Conservation (phyloP, 441 rosid species). For the Mallotus repandus region DNA sequence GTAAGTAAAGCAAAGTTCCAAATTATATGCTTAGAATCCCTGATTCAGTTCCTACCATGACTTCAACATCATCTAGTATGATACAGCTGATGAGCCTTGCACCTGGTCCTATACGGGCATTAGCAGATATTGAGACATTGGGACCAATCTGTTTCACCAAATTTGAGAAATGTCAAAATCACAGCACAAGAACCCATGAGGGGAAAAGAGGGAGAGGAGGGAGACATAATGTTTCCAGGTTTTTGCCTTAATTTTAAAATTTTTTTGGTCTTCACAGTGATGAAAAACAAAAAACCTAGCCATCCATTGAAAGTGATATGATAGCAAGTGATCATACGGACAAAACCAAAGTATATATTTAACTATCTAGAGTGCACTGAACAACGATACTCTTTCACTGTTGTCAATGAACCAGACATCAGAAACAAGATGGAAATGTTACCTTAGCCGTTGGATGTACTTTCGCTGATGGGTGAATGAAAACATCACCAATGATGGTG, state of each 20-base stretch:
- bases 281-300: background rate
- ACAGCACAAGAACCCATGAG: background rate
- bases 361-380: background rate
- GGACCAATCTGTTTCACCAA: constrained; percentile 74
- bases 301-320: background rate
- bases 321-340: background rate
- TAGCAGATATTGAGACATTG: constrained; percentile 85
- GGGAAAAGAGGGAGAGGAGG: background rate
- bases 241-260: background rate
- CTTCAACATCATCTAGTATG: constrained; percentile 81
- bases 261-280: background rate
- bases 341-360: background rate
- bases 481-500: constrained; percentile 75
- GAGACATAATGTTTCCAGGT: background rate
- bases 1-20: background rate
- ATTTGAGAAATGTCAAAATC: constrained; percentile 21
- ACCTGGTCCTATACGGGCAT: constrained; percentile 94
- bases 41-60: constrained; percentile 56
- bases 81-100: constrained; percentile 88
- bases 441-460: constrained; percentile 96
- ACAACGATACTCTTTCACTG: background rate
- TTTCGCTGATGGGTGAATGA: constrained; percentile 95
- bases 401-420: background rate
- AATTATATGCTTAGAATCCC: background rate
- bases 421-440: constrained; percentile 22